phyloP scores from a whole-genome alignment of 306 rosid species.

The Albizia julibrissin region DNA sequence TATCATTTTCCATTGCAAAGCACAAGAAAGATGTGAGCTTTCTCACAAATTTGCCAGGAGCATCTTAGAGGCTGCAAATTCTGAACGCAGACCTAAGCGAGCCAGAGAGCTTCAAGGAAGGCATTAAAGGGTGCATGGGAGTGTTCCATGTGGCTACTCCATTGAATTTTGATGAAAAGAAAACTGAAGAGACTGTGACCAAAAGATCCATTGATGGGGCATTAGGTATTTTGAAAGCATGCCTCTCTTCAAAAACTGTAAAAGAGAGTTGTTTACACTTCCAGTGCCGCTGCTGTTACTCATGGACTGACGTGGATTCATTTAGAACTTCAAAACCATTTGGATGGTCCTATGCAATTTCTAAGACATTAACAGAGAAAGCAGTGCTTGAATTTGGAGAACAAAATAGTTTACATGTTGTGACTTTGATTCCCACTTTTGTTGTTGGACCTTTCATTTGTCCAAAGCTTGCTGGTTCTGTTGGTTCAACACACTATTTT shows the following conservation, averaged over 20 bases:
- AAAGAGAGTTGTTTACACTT: conserved; percentile 54
- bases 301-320: conserved; percentile 42
- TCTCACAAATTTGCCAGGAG: background rate
- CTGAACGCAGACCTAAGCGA: background rate
- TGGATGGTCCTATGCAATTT: conserved; percentile 27
- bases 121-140: background rate
- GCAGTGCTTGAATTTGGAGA: conserved; percentile 39
- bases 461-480: conserved; percentile 11
- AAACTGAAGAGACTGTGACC: background rate
- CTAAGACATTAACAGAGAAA: conserved; percentile 50
- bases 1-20: background rate
- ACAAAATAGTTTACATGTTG: background rate
- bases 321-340: background rate
- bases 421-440: background rate
- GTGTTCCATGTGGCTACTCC: background rate
- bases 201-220: background rate
- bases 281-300: conserved; percentile 30
- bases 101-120: background rate
- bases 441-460: conserved; percentile 26
- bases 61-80: background rate
- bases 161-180: background rate
- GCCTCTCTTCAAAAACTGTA: background rate
- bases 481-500: background rate
- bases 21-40: background rate
- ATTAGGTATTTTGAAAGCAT: background rate